phyloP scores from a whole-genome alignment of 371 early-diverging fungal species.

The Mortierella sp. region DNA sequence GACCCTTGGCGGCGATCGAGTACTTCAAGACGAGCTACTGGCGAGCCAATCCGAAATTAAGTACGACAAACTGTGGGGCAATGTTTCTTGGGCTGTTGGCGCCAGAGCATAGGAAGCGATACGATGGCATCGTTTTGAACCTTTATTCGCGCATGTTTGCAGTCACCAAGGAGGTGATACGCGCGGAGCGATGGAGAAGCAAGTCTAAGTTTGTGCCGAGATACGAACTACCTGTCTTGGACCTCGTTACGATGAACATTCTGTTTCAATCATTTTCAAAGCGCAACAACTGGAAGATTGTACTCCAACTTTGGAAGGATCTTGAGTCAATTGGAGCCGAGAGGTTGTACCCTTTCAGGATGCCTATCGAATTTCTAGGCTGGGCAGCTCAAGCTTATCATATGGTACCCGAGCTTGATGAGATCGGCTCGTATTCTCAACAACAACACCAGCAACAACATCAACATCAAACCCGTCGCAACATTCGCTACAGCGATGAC shows the following conservation, averaged over 20 bases:
- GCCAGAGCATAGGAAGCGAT: conserved; percentile 29
- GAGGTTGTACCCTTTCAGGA: conserved; percentile 34
- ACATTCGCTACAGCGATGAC: neutral
- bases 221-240: conserved; percentile 26
- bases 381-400: conserved; percentile 46
- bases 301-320: conserved; percentile 44
- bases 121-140: conserved; percentile 46
- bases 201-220: conserved; percentile 6
- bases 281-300: conserved; percentile 46
- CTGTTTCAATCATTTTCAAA: conserved; percentile 39
- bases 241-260: conserved; percentile 32
- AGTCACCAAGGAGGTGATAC: conserved; percentile 25
- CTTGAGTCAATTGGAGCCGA: conserved; percentile 40
- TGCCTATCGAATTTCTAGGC: conserved; percentile 44
- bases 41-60: conserved; percentile 28
- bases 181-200: neutral
- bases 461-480: neutral
- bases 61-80: conserved; percentile 47
- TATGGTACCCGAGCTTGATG: conserved; percentile 9
- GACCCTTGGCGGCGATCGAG: conserved; percentile 52
- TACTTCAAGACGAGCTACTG: conserved; percentile 45
- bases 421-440: neutral
- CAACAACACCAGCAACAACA: neutral
- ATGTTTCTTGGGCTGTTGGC: conserved; percentile 41
- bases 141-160: conserved; percentile 38